A percentile compares a stretch with the other conserved stretches of the same genome.
These are phyloP conservation scores for Abelmoschus esculentus DNA, from an alignment of 345 rosid genomes.

Conservation along the genomic window DNA sequence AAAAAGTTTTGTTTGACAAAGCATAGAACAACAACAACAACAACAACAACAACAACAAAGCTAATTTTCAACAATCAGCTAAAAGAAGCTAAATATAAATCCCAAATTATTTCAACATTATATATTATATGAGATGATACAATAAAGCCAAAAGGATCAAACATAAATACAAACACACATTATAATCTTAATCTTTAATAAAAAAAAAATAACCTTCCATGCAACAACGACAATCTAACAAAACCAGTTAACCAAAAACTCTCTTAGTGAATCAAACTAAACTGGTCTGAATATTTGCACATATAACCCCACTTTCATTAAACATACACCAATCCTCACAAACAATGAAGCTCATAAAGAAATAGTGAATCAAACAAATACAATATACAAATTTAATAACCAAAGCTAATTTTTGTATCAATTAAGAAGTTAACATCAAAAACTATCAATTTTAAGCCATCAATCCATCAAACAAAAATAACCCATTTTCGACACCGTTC, in stretches of 20 bases:
- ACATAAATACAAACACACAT: no score
- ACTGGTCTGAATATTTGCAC: constrained; percentile 4
- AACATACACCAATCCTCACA: background rate
- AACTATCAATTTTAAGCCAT: background rate
- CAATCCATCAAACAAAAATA: background rate
- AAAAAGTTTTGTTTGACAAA: background rate
- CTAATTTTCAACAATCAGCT: background rate
- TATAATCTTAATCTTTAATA: background rate
- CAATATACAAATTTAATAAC: background rate
- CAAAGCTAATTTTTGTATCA: background rate
- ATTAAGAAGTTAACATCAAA: background rate
- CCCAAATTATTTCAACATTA: background rate
- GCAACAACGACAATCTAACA: background rate
- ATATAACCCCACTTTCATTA: background rate
- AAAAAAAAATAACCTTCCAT: background rate
- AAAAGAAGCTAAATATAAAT: background rate
- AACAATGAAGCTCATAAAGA: background rate
- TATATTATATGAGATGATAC: background rate
- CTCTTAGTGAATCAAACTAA: no score
- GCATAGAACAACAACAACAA: background rate
- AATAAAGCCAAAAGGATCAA: background rate
- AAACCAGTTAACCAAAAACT: background rate
- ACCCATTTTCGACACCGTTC: background rate
- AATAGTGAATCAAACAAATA: constrained; percentile 5
- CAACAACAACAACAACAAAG: background rate